phyloP scores from a whole-genome alignment of 2,329 filamentous ascomycete genomes.

The Leptographium flavum region DNA sequence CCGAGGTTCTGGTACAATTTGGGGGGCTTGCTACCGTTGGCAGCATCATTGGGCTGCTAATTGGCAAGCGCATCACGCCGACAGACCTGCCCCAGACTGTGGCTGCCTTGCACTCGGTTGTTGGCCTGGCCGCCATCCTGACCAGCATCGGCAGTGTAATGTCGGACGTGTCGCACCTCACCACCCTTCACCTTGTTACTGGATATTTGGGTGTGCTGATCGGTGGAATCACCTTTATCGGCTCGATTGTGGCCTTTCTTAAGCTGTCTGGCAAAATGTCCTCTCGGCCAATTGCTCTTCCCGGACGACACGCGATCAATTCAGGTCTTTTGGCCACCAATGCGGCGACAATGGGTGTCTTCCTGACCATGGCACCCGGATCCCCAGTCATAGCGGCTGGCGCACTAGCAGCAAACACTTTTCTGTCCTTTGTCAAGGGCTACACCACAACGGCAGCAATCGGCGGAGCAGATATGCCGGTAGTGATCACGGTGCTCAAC shows the following conservation, averaged over 20 bases:
- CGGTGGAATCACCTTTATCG: constrained; percentile 80
- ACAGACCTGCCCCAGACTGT: constrained; percentile 83
- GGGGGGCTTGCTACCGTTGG: constrained; percentile 61
- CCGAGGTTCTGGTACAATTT: constrained; percentile 69
- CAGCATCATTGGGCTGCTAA: constrained; percentile 51
- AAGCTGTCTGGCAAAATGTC: constrained; percentile 76
- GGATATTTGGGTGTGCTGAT: constrained; percentile 80
- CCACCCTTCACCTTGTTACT: constrained; percentile 70
- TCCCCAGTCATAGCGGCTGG: constrained; percentile 65
- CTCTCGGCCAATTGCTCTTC: constrained; percentile 58
- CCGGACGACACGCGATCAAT: constrained; percentile 65
- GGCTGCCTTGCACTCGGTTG: constrained; percentile 77
- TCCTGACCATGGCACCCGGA: constrained; percentile 68
- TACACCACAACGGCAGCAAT: constrained; percentile 81
- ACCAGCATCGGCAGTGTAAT: constrained; percentile 83
- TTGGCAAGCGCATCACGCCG: constrained; percentile 76
- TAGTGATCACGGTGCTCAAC: constrained; percentile 81
- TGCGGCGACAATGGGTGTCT: constrained; percentile 69
- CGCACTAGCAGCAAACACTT: constrained; percentile 61
- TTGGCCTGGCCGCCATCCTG: constrained; percentile 75
- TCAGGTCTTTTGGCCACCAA: constrained; percentile 61
- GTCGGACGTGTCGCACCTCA: constrained; percentile 53
- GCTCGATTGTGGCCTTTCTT: constrained; percentile 77
- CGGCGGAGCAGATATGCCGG: constrained; percentile 87
- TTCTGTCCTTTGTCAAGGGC: constrained; percentile 71